Evolutionary conservation across 2,329 filamentous ascomycete species (phyloP).

Genomic region (Fusarium udum): DNA sequence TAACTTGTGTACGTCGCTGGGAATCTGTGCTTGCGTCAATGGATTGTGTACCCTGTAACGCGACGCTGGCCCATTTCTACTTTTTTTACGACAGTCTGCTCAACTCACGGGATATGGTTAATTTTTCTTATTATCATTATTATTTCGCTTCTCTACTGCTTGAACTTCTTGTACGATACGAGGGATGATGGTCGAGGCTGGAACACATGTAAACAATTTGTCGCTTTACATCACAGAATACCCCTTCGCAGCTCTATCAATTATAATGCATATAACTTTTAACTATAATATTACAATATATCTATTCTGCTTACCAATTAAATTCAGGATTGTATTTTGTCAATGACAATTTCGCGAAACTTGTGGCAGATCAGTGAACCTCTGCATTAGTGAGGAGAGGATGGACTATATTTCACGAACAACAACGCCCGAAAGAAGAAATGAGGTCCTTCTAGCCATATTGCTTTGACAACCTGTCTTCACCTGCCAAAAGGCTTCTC

Average conservation of each 20-base stretch:
- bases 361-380: not conserved
- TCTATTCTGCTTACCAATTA: rapidly evolving
- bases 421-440: not conserved
- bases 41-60: not conserved
- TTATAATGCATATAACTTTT: not conserved
- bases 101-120: rapidly evolving
- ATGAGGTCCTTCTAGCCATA: not conserved
- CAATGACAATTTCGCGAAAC: not conserved
- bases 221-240: not conserved
- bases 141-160: not conserved
- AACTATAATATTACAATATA: no score
- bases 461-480: not conserved
- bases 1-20: not conserved
- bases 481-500: not conserved
- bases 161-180: not conserved
- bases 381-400: not conserved
- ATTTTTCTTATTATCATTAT: no score
- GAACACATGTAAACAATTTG: not conserved
- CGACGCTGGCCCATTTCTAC: not conserved
- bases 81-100: constrained; percentile 19
- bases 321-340: not conserved
- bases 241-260: not conserved
- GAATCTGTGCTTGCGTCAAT: not conserved
- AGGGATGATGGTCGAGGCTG: not conserved
- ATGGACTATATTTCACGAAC: not conserved